Evolutionary conservation across 192 early-diverging fungal genomes (phyloP), one percentile per base, ranked within the genome.

Genomic region (Entomortierella beljakovae): DNA sequence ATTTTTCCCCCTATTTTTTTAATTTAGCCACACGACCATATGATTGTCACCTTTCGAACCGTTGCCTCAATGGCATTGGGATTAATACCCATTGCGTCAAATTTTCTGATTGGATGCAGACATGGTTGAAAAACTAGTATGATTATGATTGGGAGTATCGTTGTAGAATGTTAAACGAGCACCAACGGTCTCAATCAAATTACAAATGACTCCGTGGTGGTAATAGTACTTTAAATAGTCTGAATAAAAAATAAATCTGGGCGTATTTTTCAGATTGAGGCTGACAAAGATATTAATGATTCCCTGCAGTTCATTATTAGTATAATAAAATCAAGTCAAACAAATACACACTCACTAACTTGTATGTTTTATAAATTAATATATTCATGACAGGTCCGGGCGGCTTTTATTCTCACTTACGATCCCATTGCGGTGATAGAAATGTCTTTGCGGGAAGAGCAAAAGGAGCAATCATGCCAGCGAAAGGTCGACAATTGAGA

Each of bases 11-110:
- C 6, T 35, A 22, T 57, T 38, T 42, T 58, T 22, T 46, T 79
- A 25, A 13, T 32, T 22, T 54, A 92, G 90, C 88, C 8, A 80
- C 74, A 6, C 83, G 91, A 20, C 92, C 92, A 7, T 80, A 88
- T 48, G 77, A 93, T 68, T 84, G 85, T 32, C 89, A 91, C 54
- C 80, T 93, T n/a, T 88, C 88, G 7, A 93, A 83, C 55, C 69
- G 79, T 4, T 82, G 88, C 42, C 81, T 93, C 10, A 67, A 85
- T 51, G 81, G 86, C n/a, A 49, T 81, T 35, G 89, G 85, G n/a
- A 86, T 90, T 63, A 55, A 83, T 35, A 77, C 86, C 1, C 61
- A 57, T 10, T 83, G 63, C 61, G 84, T 90, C 25, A 52, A 63
- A 22, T 92, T 92, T 59, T 67, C 84, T 13, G 71, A 63, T 3